Percentiles rank a stretch among this genome's conserved stretches.
Conservation (phyloP, 768 basidiomycete species). For the Russula compacta region DNA sequence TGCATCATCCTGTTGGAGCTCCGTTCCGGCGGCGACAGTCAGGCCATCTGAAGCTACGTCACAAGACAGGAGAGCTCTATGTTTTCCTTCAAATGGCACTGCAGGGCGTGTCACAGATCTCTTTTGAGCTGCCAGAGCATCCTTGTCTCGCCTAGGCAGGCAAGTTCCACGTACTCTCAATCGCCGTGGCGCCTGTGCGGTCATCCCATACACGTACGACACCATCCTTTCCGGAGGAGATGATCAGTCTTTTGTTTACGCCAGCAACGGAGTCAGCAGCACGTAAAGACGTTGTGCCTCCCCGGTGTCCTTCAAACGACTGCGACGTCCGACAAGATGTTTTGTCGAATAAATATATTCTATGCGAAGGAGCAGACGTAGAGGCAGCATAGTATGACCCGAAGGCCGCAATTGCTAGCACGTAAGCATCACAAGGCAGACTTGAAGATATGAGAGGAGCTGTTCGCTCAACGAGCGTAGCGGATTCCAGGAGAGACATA, state of each 20-base stretch:
- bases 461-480: slow-evolving; percentile 21
- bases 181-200: slow-evolving; percentile 39
- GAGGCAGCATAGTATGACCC: slow-evolving; percentile 48
- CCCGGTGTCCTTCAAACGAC: slow-evolving; percentile 48
- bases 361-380: slow-evolving; percentile 51
- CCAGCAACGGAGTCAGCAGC: slow-evolving; percentile 36
- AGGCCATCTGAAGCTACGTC: slow-evolving; percentile 63
- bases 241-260: slow-evolving; percentile 35
- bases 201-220: slow-evolving; percentile 70
- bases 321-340: slow-evolving; percentile 37
- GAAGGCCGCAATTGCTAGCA: slow-evolving; percentile 47
- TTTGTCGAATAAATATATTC: slow-evolving; percentile 61
- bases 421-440: slow-evolving; percentile 42
- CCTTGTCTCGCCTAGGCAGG: background rate
- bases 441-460: slow-evolving; percentile 27
- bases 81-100: slow-evolving; percentile 44
- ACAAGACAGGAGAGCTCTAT: slow-evolving; percentile 47
- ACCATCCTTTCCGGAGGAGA: slow-evolving; percentile 67
- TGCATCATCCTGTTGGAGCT: slow-evolving; percentile 73
- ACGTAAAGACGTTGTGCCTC: slow-evolving; percentile 48
- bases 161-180: slow-evolving; percentile 46
- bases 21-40: slow-evolving; percentile 76
- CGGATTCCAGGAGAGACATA: slow-evolving; percentile 29
- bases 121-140: slow-evolving; percentile 33
- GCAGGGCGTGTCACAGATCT: slow-evolving; percentile 2